phyloP scores from a whole-genome alignment of 2,329 filamentous ascomycete species.

The Epichloe gansuensis region DNA sequence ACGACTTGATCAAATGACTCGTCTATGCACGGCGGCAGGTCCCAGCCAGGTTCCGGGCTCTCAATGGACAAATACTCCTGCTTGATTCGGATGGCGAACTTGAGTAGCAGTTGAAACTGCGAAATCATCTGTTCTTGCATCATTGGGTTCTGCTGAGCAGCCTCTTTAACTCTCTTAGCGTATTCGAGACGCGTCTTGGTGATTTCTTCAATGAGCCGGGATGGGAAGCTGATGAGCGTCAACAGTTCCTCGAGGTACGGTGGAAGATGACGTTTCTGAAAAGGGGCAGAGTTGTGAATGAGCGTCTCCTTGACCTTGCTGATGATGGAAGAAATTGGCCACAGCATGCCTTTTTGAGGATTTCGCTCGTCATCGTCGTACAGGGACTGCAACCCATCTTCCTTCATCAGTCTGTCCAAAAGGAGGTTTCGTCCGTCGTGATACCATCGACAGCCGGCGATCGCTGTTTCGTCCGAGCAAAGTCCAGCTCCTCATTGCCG shows the following conservation, averaged over 20 bases:
- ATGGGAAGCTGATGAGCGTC: constrained; percentile 94
- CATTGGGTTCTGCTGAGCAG: constrained; percentile 79
- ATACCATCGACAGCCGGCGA: constrained; percentile 57
- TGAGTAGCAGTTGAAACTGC: constrained; percentile 88
- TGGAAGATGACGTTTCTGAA: constrained; percentile 79
- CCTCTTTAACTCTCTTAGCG: constrained; percentile 90
- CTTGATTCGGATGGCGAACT: constrained; percentile 86
- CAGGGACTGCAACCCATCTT: constrained; percentile 84
- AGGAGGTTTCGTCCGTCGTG: constrained; percentile 75
- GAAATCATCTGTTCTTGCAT: constrained; percentile 97
- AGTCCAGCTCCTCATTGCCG: constrained; percentile 89
- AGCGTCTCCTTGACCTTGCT: constrained; percentile 86
- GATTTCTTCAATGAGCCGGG: constrained; percentile 89
- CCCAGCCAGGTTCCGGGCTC: constrained; percentile 83
- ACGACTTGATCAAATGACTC: constrained; percentile 91
- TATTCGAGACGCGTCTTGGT: constrained; percentile 86
- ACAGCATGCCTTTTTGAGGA: constrained; percentile 61
- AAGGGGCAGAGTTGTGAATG: constrained; percentile 73
- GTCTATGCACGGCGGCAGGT: constrained; percentile 89
- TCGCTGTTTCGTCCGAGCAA: constrained; percentile 59
- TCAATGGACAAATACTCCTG: constrained; percentile 75
- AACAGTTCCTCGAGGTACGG: constrained; percentile 95
- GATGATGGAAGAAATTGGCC: constrained; percentile 74
- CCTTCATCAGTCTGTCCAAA: constrained; percentile 92
- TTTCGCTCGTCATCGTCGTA: constrained; percentile 53